phyloP scores from a whole-genome alignment of 257 asterid genomes.

The Orobanche coerulescens region DNA sequence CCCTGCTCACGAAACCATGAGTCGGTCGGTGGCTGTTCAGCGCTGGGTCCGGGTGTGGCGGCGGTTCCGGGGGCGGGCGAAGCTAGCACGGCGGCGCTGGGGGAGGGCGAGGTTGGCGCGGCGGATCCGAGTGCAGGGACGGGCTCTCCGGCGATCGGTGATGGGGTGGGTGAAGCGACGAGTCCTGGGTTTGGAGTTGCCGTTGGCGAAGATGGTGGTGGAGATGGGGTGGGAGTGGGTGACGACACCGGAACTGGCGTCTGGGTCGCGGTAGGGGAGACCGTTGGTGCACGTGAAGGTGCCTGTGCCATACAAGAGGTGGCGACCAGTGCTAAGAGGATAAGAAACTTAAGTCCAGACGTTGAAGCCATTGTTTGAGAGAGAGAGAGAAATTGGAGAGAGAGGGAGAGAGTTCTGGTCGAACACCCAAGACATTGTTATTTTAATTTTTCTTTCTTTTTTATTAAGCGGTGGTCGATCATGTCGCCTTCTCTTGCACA shows the following conservation, averaged over 20 bases:
- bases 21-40: slow-evolving; percentile 31
- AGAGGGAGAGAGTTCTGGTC: too few relatives aligned
- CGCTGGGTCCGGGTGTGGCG: slow-evolving; percentile 24
- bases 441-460: too few relatives aligned
- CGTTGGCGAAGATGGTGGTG: too few relatives aligned
- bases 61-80: too few relatives aligned
- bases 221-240: slow-evolving; percentile 32
- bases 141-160: slow-evolving; percentile 16
- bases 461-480: too few relatives aligned
- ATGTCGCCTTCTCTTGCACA: too few relatives aligned
- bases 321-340: slow-evolving; percentile 42
- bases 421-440: too few relatives aligned
- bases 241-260: slow-evolving; percentile 36
- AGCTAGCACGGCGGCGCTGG: too few relatives aligned
- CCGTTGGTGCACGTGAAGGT: slow-evolving; percentile 44
- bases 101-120: slow-evolving; percentile 6
- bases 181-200: slow-evolving; percentile 27
- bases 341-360: slow-evolving; percentile 28
- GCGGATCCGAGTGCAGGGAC: slow-evolving; percentile 22
- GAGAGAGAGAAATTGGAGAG: slow-evolving; percentile 8
- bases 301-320: slow-evolving; percentile 58
- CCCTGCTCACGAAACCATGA: slow-evolving; percentile 37
- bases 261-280: slow-evolving; percentile 53
- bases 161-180: slow-evolving; percentile 17
- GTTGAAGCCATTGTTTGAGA: slow-evolving; percentile 36